Evolutionary conservation across 306 rosid species (phyloP).

Genomic region (Dalbergia cochinchinensis): DNA sequence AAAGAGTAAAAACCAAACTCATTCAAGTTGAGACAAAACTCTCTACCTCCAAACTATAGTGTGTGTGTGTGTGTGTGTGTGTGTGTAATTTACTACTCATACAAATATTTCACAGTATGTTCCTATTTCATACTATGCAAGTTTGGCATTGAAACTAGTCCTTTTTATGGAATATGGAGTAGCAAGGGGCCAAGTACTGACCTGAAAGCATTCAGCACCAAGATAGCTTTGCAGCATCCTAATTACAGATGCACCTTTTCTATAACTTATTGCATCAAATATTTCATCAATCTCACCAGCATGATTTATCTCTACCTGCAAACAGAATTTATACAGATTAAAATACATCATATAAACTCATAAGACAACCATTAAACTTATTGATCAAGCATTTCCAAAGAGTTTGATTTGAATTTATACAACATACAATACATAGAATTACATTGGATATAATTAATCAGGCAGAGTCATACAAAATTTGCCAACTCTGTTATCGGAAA

Average conservation of each 20-base stretch:
- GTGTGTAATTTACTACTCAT: neutral
- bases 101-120: slow-evolving; percentile 6
- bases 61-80: too few species aligned
- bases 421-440: slow-evolving; percentile 12
- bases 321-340: slow-evolving; percentile 37
- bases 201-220: slow-evolving; percentile 94
- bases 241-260: slow-evolving; percentile 93
- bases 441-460: slow-evolving; percentile 15
- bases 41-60: neutral
- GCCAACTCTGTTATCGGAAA: slow-evolving; percentile 7
- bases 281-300: slow-evolving; percentile 91
- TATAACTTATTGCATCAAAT: slow-evolving; percentile 91
- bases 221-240: slow-evolving; percentile 98
- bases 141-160: slow-evolving; percentile 24
- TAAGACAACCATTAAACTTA: slow-evolving; percentile 11
- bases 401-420: neutral
- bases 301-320: slow-evolving; percentile 92
- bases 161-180: slow-evolving; percentile 1
- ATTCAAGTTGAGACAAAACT: slow-evolving; percentile 14
- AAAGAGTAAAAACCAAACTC: slow-evolving; percentile 12
- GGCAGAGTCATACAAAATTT: slow-evolving; percentile 22
- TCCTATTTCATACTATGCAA: slow-evolving; percentile 35
- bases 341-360: neutral
- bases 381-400: neutral
- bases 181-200: slow-evolving; percentile 49